A percentile compares a stretch with the other conserved stretches of the same genome.
Evolutionary conservation across 257 asterid species (phyloP).

Genomic region (Petrea volubilis): DNA sequence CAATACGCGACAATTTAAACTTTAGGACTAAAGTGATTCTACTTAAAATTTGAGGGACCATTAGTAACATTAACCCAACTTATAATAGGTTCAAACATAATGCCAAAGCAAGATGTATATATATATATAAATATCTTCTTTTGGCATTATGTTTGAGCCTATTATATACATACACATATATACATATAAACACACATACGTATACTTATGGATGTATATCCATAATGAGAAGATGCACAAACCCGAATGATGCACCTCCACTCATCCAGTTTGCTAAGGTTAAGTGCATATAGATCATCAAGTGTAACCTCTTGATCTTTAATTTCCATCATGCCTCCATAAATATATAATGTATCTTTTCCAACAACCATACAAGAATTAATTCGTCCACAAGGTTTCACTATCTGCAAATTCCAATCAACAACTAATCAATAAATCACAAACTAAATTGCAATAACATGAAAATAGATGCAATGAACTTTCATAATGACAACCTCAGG

Average conservation of each 20-base stretch:
- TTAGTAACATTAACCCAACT: no score
- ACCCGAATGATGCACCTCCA: conserved; percentile 96
- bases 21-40: no score
- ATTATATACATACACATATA: no score
- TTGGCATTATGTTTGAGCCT: no score
- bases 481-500: conserved; percentile 64
- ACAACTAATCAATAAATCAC: not conserved
- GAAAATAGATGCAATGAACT: conserved; percentile 4
- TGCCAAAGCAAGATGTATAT: conserved; percentile 5
- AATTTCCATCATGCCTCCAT: conserved; percentile 96
- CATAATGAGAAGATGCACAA: conserved; percentile 28
- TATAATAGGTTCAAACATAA: not conserved
- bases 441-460: conserved; percentile 6
- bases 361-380: conserved; percentile 88
- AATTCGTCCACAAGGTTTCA: conserved; percentile 95
- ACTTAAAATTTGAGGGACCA: no score
- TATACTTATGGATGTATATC: not conserved
- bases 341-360: conserved; percentile 81
- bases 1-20: no score
- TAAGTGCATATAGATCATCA: conserved; percentile 84
- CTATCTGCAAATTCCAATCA: conserved; percentile 56
- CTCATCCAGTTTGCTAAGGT: conserved; percentile 94
- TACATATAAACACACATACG: not conserved
- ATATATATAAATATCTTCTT: no score
- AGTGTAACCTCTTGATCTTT: conserved; percentile 91